Percentiles rank a stretch among this genome's conserved stretches.
Conservation (phyloP, 768 basidiomycete genomes). For the Hypsizygus marmoreus region DNA sequence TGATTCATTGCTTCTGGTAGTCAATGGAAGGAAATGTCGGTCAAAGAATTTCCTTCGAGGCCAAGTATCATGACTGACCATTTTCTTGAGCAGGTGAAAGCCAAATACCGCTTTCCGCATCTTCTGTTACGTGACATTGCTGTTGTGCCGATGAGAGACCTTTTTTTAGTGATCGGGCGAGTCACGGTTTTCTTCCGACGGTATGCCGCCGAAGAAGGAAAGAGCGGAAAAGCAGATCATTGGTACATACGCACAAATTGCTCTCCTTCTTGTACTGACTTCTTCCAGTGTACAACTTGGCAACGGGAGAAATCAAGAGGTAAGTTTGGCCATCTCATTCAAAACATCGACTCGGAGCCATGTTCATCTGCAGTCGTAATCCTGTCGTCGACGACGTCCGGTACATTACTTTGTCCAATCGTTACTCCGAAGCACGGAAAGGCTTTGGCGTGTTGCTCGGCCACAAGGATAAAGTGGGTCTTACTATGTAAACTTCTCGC, state of each 20-base stretch:
- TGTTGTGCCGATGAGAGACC: background rate
- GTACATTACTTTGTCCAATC: conserved; percentile 4
- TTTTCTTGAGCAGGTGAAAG: background rate
- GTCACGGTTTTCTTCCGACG: background rate
- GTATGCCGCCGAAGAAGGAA: background rate
- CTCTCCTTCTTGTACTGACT: background rate
- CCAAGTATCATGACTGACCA: background rate
- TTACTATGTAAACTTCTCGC: background rate
- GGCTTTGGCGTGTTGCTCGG: conserved; percentile 11
- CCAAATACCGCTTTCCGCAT: background rate
- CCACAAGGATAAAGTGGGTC: conserved; percentile 10
- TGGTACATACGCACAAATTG: background rate
- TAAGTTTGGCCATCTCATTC: background rate
- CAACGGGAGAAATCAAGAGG: conserved; percentile 2
- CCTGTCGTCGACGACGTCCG: conserved; percentile 13
- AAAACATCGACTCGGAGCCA: too few relatives aligned
- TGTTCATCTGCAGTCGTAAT: conserved; percentile 3
- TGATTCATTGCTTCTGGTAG: conserved; percentile 1
- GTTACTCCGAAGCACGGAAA: background rate
- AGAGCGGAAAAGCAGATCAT: conserved; percentile 6
- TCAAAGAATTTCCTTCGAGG: background rate
- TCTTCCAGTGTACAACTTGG: conserved; percentile 6
- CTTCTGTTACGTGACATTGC: conserved; percentile 1
- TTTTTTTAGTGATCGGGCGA: conserved; percentile 1
- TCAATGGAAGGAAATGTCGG: conserved; percentile 10